Percentiles rank a stretch among this genome's conserved stretches.
phyloP scores from a whole-genome alignment of 1,284 basidiomycete genomes.

The Irpex rosettiformis region DNA sequence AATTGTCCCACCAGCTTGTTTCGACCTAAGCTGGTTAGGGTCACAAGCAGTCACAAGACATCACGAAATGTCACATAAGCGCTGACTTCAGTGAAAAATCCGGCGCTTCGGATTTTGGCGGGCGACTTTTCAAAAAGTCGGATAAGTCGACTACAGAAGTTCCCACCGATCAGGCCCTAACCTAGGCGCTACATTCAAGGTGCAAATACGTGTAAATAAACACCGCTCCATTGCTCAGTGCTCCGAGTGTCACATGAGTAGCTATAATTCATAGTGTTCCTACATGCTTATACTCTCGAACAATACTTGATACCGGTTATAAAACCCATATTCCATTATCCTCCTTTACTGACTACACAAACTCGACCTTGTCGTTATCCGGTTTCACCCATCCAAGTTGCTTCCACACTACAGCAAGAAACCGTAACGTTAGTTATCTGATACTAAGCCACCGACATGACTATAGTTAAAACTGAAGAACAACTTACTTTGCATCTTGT shows the following conservation, averaged over 20 bases:
- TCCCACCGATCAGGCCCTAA: no score
- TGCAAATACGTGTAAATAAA: neutral
- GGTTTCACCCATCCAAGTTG: constrained; percentile 18
- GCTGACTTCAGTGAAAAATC: no score
- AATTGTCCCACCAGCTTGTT: no score
- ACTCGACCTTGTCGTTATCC: constrained; percentile 14
- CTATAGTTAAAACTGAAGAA: no score
- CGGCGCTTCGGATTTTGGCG: no score
- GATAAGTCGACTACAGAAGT: no score
- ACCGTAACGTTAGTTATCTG: neutral
- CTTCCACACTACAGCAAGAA: constrained; percentile 14
- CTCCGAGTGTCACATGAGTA: neutral
- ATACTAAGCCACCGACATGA: neutral
- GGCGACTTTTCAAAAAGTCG: no score
- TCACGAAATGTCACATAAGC: no score
- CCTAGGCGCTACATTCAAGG: no score
- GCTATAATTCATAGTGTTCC: neutral
- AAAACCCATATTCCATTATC: neutral
- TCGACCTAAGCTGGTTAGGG: no score
- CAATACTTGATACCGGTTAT: neutral
- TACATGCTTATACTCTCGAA: neutral
- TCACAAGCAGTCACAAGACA: no score
- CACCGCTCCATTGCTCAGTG: neutral
- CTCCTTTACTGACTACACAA: constrained; percentile 4
- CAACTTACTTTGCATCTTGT: constrained; percentile 19